Percentiles rank a stretch among this genome's conserved stretches.
Conservation (phyloP, 345 rosid species). For the Acer saccharum region DNA sequence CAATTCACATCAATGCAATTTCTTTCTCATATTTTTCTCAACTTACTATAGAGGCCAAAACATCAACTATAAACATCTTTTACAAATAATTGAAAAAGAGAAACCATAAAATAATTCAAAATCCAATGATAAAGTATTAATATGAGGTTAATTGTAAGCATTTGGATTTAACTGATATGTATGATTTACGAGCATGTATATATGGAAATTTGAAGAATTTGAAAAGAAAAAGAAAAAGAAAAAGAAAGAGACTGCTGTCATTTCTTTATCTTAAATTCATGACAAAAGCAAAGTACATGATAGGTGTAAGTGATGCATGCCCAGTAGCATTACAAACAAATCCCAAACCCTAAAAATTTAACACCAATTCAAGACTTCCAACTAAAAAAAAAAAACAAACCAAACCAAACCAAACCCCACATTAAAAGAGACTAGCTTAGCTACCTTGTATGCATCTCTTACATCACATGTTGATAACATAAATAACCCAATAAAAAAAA, state of each 20-base stretch:
- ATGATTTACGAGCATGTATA: neutral
- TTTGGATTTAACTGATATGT: no score
- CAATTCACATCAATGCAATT: conserved; percentile 8
- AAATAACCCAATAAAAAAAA: neutral
- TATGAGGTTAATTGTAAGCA: no score
- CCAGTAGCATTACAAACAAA: conserved; percentile 42
- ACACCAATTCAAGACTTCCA: neutral
- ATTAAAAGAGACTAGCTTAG: conserved; percentile 16
- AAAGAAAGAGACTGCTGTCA: neutral
- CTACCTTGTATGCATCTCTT: conserved; percentile 69
- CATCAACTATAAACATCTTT: neutral
- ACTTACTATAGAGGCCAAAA: neutral
- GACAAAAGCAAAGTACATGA: conserved; percentile 36
- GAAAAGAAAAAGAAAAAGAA: neutral
- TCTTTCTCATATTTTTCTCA: neutral
- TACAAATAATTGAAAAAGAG: neutral
- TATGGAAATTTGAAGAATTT: neutral
- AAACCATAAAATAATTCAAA: no score
- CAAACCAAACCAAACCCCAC: neutral
- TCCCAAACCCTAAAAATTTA: conserved; percentile 2
- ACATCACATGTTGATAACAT: conserved; percentile 48
- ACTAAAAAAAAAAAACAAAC: no score
- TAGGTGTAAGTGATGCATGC: conserved; percentile 80
- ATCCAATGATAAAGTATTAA: no score
- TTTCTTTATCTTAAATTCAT: conserved; percentile 21